phyloP scores from a whole-genome alignment of 2,329 filamentous ascomycete species.

The Trichoderma sp. region DNA sequence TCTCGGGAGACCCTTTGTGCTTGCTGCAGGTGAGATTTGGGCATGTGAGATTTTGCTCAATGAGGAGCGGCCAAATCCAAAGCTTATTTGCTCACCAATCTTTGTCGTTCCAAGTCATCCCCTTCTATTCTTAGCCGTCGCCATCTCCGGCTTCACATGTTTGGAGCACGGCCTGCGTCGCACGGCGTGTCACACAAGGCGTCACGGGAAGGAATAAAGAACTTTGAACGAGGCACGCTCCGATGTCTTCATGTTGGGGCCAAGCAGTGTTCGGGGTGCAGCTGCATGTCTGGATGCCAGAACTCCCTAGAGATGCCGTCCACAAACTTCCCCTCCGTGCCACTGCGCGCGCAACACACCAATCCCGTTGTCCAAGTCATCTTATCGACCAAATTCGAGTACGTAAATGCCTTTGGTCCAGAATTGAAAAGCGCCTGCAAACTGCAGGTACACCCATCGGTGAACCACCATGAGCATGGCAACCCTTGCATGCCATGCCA shows the following conservation, averaged over 20 bases:
- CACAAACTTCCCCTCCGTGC: background rate
- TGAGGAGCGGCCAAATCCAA: background rate
- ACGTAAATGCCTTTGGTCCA: background rate
- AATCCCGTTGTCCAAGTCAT: background rate
- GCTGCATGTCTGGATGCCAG: background rate
- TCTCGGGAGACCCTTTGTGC: background rate
- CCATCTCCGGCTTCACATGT: background rate
- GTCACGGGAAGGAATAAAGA: background rate
- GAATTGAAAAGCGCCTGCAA: background rate
- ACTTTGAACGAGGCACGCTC: background rate
- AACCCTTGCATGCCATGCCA: background rate
- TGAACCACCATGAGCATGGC: slow-evolving; percentile 2
- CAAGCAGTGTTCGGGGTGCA: background rate
- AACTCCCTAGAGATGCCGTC: background rate
- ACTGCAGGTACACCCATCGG: slow-evolving; percentile 2
- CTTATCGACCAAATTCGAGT: background rate
- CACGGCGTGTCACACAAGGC: background rate
- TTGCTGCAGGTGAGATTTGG: slow-evolving; percentile 14
- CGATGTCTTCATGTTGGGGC: background rate
- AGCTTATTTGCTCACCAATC: slow-evolving; percentile 19
- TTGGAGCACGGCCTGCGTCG: background rate
- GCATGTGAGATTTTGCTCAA: slow-evolving; percentile 10
- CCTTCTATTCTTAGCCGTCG: slow-evolving; percentile 7
- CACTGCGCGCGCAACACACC: background rate
- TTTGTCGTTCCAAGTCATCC: background rate